Base-by-base conservation (phyloP, 768 basidiomycete genomes). In the Chiua virens region DNA sequence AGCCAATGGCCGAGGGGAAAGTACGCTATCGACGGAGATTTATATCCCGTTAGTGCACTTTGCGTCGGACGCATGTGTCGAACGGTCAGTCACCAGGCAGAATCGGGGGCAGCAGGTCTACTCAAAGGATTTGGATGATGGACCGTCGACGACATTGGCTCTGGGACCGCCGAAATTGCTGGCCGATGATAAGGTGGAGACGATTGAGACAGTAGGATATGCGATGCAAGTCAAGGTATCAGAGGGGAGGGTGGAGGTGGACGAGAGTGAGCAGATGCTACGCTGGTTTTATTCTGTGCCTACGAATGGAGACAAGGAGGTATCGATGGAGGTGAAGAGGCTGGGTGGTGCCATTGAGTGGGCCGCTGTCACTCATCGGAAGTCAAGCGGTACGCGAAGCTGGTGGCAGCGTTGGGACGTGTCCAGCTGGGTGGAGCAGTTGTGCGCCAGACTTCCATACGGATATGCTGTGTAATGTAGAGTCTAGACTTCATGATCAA, bases 41-140 rank as follows among this genome's bases (percentile, higher is more conserved):
- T 99, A 80, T 66, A 67, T 98, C 1, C 97, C 97, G 6, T 75
- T 92, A 42, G 85, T 96, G 18, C 97, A 99, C 65, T 99, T 85
- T 65, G 90, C 87, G 3, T 75, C 78, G 54, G 71, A 74, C 20
- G 50, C n/a, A 41, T 63, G 63, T 30, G 63, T 69, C 27, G 57
- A 64, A n/a, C 57, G 60, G 32, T 53, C 67, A 0, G 22, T 55
- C 5, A 56, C 32, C 4, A 30, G 17, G 0, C 35, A 46, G 38
- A 53, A 32, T 21, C 40, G 34, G 6, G 52, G 41, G 43, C 37
- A 47, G 30, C 30, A 17, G 3, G 39, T 6, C 1, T 50, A 54
- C 8, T 11, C 20, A 14, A 53, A 43, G 0, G 51, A 55, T 14
- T 23, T 3, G 8, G 46, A 44, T 8, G 38, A 35, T 2, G 48